Percentiles rank a stretch among this genome's conserved stretches.
These are phyloP conservation scores for Umbelopsis isabellina DNA, from an alignment of 192 early-diverging fungal species.

Conservation along the genomic window DNA sequence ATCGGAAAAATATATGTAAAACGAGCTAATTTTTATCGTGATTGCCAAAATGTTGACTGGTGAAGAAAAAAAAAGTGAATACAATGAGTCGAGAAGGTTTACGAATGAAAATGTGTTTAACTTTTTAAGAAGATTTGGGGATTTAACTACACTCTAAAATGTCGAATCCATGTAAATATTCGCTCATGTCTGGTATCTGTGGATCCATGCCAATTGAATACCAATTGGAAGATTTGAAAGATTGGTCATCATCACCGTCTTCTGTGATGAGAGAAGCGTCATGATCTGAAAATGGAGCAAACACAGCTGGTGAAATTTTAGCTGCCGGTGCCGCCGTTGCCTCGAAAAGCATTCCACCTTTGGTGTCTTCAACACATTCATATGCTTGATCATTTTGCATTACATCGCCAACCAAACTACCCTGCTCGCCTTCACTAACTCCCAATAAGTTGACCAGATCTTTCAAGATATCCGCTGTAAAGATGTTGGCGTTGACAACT, in stretches of 20 bases:
- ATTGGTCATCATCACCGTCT: background rate
- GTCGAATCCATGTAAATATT: conserved; percentile 15
- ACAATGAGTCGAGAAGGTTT: no score
- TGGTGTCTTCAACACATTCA: conserved; percentile 16
- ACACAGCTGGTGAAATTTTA: background rate
- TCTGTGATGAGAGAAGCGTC: background rate
- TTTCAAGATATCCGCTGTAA: conserved; percentile 20
- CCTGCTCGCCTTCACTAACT: background rate
- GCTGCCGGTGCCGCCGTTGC: background rate
- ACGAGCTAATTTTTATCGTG: no score
- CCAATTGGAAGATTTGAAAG: conserved; percentile 11
- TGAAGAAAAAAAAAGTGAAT: background rate
- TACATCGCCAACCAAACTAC: no score
- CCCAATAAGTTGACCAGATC: conserved; percentile 20
- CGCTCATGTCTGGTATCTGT: conserved; percentile 23
- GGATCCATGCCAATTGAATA: conserved; percentile 27
- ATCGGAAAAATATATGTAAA: background rate
- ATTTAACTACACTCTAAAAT: conserved; percentile 16
- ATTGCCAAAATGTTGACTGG: background rate
- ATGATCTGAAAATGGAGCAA: conserved; percentile 6
- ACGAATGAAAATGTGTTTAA: no score
- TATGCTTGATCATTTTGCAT: background rate
- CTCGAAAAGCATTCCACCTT: conserved; percentile 21
- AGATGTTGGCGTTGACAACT: conserved; percentile 21
- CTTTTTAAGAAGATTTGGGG: background rate